A percentile compares a stretch with the other conserved stretches of the same genome.
Conservation (phyloP, 139 green algal species). For the Diplosphaera chodatii region DNA sequence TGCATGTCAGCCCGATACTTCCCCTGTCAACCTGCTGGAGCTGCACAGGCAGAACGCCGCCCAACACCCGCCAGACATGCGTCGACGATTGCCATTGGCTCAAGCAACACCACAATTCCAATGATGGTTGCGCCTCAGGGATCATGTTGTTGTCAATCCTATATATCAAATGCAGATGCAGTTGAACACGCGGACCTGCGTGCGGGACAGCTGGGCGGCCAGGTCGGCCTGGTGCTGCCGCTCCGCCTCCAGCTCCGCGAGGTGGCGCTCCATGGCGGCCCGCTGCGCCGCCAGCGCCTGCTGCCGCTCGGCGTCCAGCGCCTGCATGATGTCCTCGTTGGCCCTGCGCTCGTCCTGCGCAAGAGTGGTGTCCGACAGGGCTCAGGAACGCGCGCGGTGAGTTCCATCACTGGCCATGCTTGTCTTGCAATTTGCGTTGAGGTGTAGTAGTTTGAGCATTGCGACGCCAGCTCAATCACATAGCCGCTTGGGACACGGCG, state of each 20-base stretch:
- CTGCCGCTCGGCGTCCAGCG: constrained; percentile 23
- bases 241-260: constrained; percentile 14
- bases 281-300: constrained; percentile 8
- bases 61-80: no score
- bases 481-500: background rate
- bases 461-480: background rate
- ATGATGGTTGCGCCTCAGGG: no score
- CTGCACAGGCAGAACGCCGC: no score
- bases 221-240: constrained; percentile 6
- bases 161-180: background rate
- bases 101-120: no score
- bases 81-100: no score
- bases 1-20: no score
- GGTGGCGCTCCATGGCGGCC: background rate
- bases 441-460: background rate
- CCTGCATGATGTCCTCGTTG: constrained; percentile 10
- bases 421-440: no score
- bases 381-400: no score
- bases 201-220: constrained; percentile 1
- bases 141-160: background rate
- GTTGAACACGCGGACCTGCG: constrained; percentile 3
- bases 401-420: no score
- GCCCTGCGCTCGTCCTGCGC: constrained; percentile 19
- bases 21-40: no score
- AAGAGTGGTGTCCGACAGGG: no score